Evolutionary conservation across 768 basidiomycete genomes (phyloP).

Genomic region (Scleroderma citrinum): DNA sequence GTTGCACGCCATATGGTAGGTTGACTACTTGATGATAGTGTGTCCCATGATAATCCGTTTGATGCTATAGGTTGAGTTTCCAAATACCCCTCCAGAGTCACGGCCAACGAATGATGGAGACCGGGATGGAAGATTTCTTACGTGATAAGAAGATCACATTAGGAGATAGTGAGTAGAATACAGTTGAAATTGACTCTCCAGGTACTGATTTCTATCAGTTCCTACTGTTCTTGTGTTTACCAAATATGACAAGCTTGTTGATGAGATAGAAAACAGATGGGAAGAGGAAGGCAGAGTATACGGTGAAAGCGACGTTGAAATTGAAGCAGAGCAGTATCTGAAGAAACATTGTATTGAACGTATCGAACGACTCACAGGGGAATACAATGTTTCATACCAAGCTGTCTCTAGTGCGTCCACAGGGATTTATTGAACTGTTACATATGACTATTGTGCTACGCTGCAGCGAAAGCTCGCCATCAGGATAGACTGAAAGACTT

Average conservation of each 20-base stretch:
- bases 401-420: slow-evolving; percentile 2
- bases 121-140: neutral
- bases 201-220: neutral
- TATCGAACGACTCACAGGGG: neutral
- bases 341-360: neutral
- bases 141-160: neutral
- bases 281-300: neutral
- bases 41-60: neutral
- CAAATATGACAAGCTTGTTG: slow-evolving; percentile 1
- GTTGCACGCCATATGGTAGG: slow-evolving; percentile 11
- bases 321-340: neutral
- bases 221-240: slow-evolving; percentile 3
- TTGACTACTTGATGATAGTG: neutral
- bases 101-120: slow-evolving; percentile 1
- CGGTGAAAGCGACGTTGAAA: neutral
- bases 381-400: neutral
- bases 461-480: neutral
- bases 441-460: neutral
- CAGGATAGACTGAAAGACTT: neutral
- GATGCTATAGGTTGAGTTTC: slow-evolving; percentile 1
- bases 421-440: neutral
- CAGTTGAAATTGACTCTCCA: neutral
- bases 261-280: neutral
- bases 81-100: neutral
- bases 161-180: neutral